Evolutionary conservation across 2,329 filamentous ascomycete species (phyloP), one percentile per base, ranked within the genome.

Genomic region (Microthyrium microscopicum): DNA sequence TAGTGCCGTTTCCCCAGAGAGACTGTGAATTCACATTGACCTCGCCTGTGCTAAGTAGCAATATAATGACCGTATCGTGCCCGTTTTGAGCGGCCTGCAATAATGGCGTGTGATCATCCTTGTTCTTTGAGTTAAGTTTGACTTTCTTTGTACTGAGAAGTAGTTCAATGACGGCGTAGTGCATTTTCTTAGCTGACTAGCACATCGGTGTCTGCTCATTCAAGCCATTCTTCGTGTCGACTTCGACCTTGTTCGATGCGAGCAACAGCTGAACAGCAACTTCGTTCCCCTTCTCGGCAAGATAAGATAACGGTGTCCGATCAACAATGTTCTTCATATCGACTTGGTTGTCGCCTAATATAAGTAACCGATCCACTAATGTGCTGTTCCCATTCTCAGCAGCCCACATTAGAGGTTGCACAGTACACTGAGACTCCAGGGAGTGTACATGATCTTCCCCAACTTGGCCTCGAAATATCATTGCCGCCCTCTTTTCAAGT

Each of bases 241-340:
- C 26, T 8, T 29, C 26, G 26, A 29, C 26, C 15, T 29, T 29
- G 15, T 16, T 16, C 15, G 26, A 11, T 16, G 8, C 9, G 34
- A 37, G 16, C 35, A 36, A 25, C 21, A 42, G 4, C 9, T 49
- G 6, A 46, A 42, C 26, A 9, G 15, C 15, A 9, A 8, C 26
- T 16, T 29, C 26, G 8, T 16, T 9, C 11, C 26, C 26, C 11
- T 29, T 9, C 15, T 29, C 8, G 8, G 26, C 8, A 9, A 15
- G 11, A 8, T 16, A 29, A 9, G 26, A 29, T 8, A 29, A 15
- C 26, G 26, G 8, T 16, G 26, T 29, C 15, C 26, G 8, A 15
- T 15, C 26, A 16, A 11, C 8, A 9, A 15, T 9, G 16, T 16
- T 16, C 15, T 16, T 29, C 8, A 16, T 8, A 16, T 29, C 26